Conservation (phyloP, 139 green algal genomes). For the Spirogloea muscicola region DNA sequence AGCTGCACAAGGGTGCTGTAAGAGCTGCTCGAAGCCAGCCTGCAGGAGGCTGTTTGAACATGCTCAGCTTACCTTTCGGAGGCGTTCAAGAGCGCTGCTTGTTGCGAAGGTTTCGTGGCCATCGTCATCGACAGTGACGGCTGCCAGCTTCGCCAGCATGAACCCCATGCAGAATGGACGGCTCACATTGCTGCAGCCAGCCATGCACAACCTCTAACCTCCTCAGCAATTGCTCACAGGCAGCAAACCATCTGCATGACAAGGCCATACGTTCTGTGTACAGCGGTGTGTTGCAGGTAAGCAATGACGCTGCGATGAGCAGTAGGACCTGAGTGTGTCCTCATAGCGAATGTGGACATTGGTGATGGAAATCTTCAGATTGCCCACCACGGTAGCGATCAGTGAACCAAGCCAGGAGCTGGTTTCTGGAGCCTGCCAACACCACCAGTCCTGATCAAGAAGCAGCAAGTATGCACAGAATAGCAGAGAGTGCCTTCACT, state of each 20-base stretch:
- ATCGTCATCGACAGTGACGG: constrained; percentile 78
- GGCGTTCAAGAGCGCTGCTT: constrained; percentile 61
- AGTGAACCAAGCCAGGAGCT: constrained; percentile 37
- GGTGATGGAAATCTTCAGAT: constrained; percentile 80
- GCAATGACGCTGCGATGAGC: not conserved
- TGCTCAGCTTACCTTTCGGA: constrained; percentile 68
- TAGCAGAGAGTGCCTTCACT: no score
- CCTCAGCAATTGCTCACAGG: not conserved
- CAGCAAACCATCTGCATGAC: not conserved
- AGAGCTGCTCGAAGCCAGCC: not conserved
- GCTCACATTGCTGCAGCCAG: constrained; percentile 20
- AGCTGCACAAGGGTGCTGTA: not conserved
- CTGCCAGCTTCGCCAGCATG: constrained; percentile 71
- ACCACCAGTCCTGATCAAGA: no score
- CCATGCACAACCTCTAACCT: not conserved
- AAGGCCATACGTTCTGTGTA: not conserved
- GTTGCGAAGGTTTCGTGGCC: constrained; percentile 76
- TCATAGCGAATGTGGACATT: constrained; percentile 91
- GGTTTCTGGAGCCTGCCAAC: constrained; percentile 20
- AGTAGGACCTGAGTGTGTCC: constrained; percentile 38
- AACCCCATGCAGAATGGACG: constrained; percentile 68
- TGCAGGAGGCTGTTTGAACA: not conserved
- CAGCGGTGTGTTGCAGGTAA: not conserved
- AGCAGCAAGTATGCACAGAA: no score
- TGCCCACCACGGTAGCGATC: constrained; percentile 54